Evolutionary conservation across 371 early-diverging fungal genomes (phyloP), one percentile per base, ranked within the genome.

Genomic region (Lichtheimia corymbifera): DNA sequence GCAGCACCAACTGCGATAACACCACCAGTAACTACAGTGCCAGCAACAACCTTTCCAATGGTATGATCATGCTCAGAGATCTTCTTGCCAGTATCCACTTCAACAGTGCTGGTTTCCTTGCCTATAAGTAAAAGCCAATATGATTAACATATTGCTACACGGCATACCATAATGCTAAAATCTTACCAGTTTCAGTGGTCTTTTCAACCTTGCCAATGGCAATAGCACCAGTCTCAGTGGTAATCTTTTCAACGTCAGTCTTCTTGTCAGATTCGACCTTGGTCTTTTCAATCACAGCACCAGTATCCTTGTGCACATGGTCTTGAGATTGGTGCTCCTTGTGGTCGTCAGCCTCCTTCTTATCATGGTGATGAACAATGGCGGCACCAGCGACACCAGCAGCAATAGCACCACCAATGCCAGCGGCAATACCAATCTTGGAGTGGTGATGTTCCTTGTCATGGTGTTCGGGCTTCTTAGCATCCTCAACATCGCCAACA

Each of bases 41-140:
- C 59, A 40, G 51, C 51, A 45, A 27, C 57, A 9, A 47, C 20
- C 57, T 57, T 57, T 12, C 14, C 41, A 12, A 18, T 47, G 27
- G 22, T 22, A 2, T 55, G 55, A 6, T 57, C 18, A 7, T 50
- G 11, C 7, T 53, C 68, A 50, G 45, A 55, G 14, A 64, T 61
- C 54, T 68, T 68, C 55, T 74, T 65, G 25, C 64, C 71, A 20
- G 55, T 20, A 40, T 44, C 47, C 35, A 45, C 47, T 3, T 17
- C 57, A 15, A 42, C 5, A 2, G 22, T 22, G 22, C 22, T 22
- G 2, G 18, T 57, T n/a, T 22, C 22, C 22, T 22, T 22, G 22
- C 22, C 22, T 22, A 22, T 22, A 22, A 1, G 2, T 1, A 22
- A 22, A 22, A 22, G 2, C 22, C 22, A 22, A 22, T 2, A 22